These are phyloP conservation scores for Aphanomyces astaci DNA, from an alignment of 352 stramenopile species.

Conservation along the genomic window DNA sequence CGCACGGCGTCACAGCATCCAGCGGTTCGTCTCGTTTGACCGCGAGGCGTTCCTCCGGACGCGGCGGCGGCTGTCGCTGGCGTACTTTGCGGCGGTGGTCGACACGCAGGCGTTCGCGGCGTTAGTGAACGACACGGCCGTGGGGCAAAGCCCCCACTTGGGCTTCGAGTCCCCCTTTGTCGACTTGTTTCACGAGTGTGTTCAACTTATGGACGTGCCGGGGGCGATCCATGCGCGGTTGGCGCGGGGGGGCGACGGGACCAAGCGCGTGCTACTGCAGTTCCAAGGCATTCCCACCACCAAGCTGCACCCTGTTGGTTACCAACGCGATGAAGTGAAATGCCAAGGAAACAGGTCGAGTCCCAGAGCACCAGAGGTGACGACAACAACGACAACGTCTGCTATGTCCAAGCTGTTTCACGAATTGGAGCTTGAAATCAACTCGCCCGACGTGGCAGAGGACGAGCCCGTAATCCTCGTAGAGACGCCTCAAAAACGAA, in stretches of 20 bases:
- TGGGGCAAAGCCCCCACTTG: not conserved
- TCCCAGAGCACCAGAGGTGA: not conserved
- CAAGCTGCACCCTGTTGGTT: too few species aligned
- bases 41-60: not conserved
- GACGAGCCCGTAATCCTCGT: not conserved
- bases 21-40: conserved; percentile 15
- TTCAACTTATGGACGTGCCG: not conserved
- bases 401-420: not conserved
- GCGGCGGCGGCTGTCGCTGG: not conserved
- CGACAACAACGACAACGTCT: not conserved
- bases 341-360: not conserved
- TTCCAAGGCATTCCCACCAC: not conserved
- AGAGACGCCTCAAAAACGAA: conserved; percentile 14
- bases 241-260: not conserved
- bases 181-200: conserved; percentile 11
- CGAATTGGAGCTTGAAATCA: conserved; percentile 3
- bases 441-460: not conserved
- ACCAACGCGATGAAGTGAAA: not conserved
- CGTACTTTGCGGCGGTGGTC: not conserved
- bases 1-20: not conserved
- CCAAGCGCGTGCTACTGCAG: not conserved
- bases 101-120: conserved; percentile 18
- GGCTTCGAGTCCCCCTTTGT: conserved; percentile 3
- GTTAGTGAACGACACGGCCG: conserved; percentile 12
- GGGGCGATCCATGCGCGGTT: not conserved